phyloP scores from a whole-genome alignment of 371 early-diverging fungal species.

The Haplosporangium sp. region DNA sequence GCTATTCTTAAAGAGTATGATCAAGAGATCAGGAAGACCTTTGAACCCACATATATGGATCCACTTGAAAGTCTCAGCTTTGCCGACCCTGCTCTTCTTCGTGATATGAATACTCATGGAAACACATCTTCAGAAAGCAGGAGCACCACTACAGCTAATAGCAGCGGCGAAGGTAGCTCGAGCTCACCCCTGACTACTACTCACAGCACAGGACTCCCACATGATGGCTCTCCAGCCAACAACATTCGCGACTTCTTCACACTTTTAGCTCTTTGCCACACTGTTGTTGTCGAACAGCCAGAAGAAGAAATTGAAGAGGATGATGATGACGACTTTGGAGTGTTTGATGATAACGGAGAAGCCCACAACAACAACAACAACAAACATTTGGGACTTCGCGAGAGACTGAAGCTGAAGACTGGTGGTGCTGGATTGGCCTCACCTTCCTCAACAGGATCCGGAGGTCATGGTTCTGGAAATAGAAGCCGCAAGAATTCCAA shows the following conservation, averaged over 20 bases:
- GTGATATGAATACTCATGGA: conserved; percentile 37
- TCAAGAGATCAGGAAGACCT: conserved; percentile 68
- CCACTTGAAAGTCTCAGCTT: conserved; percentile 77
- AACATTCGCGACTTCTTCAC: conserved; percentile 84
- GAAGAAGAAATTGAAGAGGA: conserved; percentile 63
- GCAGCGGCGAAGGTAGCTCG: conserved; percentile 34
- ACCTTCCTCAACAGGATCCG: conserved; percentile 15
- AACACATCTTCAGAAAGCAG: conserved; percentile 7
- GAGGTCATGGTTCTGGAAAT: conserved; percentile 10
- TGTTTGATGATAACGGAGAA: conserved; percentile 30
- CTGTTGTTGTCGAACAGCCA: conserved; percentile 86
- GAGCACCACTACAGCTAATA: conserved; percentile 20
- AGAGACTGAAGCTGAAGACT: conserved; percentile 38
- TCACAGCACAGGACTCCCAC: conserved; percentile 9
- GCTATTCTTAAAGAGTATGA: conserved; percentile 70
- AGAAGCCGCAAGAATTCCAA: conserved; percentile 45
- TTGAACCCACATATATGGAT: conserved; percentile 80
- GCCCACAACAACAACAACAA: background rate
- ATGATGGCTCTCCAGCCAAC: conserved; percentile 47
- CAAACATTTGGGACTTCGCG: conserved; percentile 28
- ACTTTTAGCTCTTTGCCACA: conserved; percentile 92
- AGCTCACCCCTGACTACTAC: conserved; percentile 4
- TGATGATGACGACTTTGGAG: conserved; percentile 60
- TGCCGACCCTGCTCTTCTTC: conserved; percentile 84
- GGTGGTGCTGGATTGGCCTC: conserved; percentile 32